These are phyloP conservation scores for Neodidymelliopsis sp. DNA, from an alignment of 2,329 filamentous ascomycete species.

Conservation along the genomic window DNA sequence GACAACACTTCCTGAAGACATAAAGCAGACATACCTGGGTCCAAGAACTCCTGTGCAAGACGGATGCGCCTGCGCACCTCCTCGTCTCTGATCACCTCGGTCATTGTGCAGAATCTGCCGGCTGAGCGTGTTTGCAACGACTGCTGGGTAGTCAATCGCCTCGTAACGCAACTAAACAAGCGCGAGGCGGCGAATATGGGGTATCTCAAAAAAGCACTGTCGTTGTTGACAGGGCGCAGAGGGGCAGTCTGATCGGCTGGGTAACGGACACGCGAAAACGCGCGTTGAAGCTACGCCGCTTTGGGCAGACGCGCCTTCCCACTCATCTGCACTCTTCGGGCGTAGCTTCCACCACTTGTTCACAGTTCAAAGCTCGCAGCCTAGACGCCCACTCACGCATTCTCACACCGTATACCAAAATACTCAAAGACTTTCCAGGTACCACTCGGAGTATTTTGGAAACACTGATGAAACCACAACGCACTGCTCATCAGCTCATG, in stretches of 20 bases:
- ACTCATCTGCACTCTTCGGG: conserved; percentile 8
- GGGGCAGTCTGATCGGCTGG: conserved; percentile 13
- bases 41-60: conserved; percentile 89
- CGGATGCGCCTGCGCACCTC: conserved; percentile 83
- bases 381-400: too few species aligned
- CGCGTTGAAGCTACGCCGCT: conserved; percentile 5
- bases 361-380: too few species aligned
- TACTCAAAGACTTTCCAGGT: too few species aligned
- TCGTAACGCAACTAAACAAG: background rate
- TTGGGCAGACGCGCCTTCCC: conserved; percentile 7
- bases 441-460: too few species aligned
- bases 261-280: conserved; percentile 18
- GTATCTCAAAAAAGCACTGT: conserved; percentile 20
- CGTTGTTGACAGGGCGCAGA: conserved; percentile 20
- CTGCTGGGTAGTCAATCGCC: background rate
- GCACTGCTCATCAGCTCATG: too few species aligned
- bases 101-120: conserved; percentile 29
- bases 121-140: background rate
- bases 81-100: conserved; percentile 73
- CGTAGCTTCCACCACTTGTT: too few species aligned
- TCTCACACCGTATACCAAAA: background rate
- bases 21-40: conserved; percentile 73
- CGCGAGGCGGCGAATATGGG: conserved; percentile 7
- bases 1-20: background rate
- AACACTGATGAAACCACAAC: too few species aligned